phyloP scores from a whole-genome alignment of 805 yeast genomes.

The Saturnispora kantuleensis region DNA sequence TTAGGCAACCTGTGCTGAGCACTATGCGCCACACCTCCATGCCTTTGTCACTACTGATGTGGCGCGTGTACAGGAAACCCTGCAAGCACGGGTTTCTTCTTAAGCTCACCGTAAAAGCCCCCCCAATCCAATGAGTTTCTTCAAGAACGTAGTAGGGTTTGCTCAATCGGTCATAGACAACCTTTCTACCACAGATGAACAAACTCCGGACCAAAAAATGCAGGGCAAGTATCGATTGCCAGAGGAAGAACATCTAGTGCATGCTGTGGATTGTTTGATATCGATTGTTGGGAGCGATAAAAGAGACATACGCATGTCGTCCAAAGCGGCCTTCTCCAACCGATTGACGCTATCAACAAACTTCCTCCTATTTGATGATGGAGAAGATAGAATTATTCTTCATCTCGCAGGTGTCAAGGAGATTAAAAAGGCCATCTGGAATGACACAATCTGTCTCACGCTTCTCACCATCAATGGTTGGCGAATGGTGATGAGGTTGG shows the following conservation, averaged over 20 bases:
- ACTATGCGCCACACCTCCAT: no score
- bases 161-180: constrained; percentile 39
- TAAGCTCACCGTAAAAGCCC: no score
- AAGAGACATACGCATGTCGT: constrained; percentile 4
- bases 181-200: constrained; percentile 30
- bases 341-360: constrained; percentile 63
- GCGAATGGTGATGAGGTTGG: constrained; percentile 56
- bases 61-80: no score
- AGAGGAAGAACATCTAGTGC: constrained; percentile 50
- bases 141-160: constrained; percentile 37
- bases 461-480: constrained; percentile 59
- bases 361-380: constrained; percentile 67
- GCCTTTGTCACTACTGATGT: no score
- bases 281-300: constrained; percentile 5
- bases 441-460: constrained; percentile 71
- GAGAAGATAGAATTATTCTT: constrained; percentile 50
- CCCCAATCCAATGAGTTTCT: constrained; percentile 34
- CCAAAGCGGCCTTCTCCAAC: constrained; percentile 1
- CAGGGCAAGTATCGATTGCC: constrained; percentile 65
- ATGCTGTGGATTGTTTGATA: constrained; percentile 14
- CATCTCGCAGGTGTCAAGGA: constrained; percentile 73
- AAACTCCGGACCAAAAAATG: constrained; percentile 61
- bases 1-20: no score
- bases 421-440: constrained; percentile 75
- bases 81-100: no score